Base-by-base conservation (phyloP, 1,284 basidiomycete species). In the Naganishia albida region DNA sequence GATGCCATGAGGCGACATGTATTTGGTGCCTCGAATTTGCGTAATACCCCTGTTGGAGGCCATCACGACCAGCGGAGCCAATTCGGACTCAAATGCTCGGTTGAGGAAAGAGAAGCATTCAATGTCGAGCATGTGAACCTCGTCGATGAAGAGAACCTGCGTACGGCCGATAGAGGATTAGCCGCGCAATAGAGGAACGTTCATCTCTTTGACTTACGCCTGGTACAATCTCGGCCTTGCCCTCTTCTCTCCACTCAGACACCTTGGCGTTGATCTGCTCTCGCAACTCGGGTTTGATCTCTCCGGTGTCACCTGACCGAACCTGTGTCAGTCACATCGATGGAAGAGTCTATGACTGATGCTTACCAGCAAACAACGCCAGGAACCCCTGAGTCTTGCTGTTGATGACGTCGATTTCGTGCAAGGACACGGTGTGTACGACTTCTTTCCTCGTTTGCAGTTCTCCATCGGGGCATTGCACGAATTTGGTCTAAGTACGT, bases 361-460 rank as follows among this genome's bases (percentile, higher is more conserved):
- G 66, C 82, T 89, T 87, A 52, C 90, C 82, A 48, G 83, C 83
- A 68, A 85, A 85, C n/a, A 86, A 78, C 1, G 85, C 84, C 13
- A 86, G 74, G 79, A 86, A 86, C 13, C 85, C 95, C 82, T 99
- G 96, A 25, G 95, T 98, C 57, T 95, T 85, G 71, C 91, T 94
- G 83, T 99, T 99, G 83, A 99, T 98, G 62, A 98, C 95, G 74
- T 99, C 96, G 73, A 99, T 99, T 81, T 99, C 96, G 80, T 98
- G 96, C 30, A 99, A 82, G 1, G 93, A 94, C 12, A 99, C 94
- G 0, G 93, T 97, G 79, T 99, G 95, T 6, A 94, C 90, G 44
- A 98, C 90, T 80, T 97, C 93, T 82, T 92, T 93, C 70, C 94
- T 87, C 72, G 93, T 94, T 82, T 99, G 95, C 65, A 99, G 87